Base-by-base conservation (phyloP, 2,329 filamentous ascomycete species). In the Dichotomopilus funicola region DNA sequence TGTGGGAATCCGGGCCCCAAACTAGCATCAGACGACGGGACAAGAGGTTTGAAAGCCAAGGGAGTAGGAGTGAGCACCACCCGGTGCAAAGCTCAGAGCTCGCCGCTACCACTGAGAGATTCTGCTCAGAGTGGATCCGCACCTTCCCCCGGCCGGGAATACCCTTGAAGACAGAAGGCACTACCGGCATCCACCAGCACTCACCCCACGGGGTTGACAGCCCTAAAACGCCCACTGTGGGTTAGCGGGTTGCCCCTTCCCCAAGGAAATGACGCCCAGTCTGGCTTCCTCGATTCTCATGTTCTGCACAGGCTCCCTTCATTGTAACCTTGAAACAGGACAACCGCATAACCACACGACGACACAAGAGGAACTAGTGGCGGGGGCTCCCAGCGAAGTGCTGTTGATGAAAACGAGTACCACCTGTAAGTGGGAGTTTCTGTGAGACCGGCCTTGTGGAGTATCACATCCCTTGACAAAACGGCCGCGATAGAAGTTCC, bases 101-200 rank as follows among this genome's bases (percentile, higher is more conserved):
- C 19, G 19, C 19, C 19, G 19, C 19, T 27, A 3, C 19, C 19
- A 27, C 19, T 27, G 19, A 27, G 46, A 40, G 47, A 40, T 51
- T 43, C 31, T 51, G 49, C 34, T 44, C 35, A 6, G n/a, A 43
- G 50, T 52, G 50, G 50, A 52, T 38, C 50, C 34, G 38, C 5
- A 35, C 27, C 12, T 37, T 40, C 40, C 7, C n/a, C 6, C 35
- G 36, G 36, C 47, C 6, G 34, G 49, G 49, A 13, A 38, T 31
- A 45, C 49, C 41, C 42, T 41, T 37, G 40, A 44, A 36, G 13
- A 31, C 2, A 27, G 42, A 19, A 34, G 37, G 37, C 50, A 43
- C 49, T 51, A 43, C 50, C 42, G 50, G 50, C 12, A 27, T 10
- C 50, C 42, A 52, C 42, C 35, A 37, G 31, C 36, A 6, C 10